Conservation (phyloP, 73 alveolate species). For the Tetrahymena thermophila region DNA sequence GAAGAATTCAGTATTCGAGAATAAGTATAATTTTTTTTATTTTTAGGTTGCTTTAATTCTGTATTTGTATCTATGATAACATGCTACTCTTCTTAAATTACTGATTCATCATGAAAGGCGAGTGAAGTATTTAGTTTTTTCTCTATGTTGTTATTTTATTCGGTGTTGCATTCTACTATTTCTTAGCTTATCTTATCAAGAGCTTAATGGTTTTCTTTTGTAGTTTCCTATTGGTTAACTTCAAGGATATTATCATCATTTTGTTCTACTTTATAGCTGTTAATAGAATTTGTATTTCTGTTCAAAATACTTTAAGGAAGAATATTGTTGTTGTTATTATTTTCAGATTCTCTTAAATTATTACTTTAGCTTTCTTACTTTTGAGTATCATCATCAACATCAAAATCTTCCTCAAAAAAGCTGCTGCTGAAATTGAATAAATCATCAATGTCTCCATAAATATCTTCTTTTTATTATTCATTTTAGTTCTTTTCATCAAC, state of each 20-base stretch:
- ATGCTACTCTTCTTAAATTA: not conserved
- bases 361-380: not conserved
- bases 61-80: not conserved
- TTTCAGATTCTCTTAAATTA: not conserved
- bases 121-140: not conserved
- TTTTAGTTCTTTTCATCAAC: not conserved
- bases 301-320: not conserved
- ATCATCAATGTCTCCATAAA: not conserved
- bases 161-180: not conserved
- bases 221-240: not conserved
- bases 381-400: not conserved
- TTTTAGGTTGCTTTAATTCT: not conserved
- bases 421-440: not conserved
- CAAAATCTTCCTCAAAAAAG: not conserved
- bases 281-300: not conserved
- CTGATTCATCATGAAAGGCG: not conserved
- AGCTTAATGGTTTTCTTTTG: not conserved
- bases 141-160: not conserved
- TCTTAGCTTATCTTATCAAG: not conserved
- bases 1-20: not conserved
- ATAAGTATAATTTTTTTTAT: not conserved
- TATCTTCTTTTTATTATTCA: not conserved
- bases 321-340: not conserved
- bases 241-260: not conserved
- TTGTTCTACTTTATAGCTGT: not conserved